phyloP scores from a whole-genome alignment of 2,329 filamentous ascomycete genomes.

The Fusarium beomiforme region DNA sequence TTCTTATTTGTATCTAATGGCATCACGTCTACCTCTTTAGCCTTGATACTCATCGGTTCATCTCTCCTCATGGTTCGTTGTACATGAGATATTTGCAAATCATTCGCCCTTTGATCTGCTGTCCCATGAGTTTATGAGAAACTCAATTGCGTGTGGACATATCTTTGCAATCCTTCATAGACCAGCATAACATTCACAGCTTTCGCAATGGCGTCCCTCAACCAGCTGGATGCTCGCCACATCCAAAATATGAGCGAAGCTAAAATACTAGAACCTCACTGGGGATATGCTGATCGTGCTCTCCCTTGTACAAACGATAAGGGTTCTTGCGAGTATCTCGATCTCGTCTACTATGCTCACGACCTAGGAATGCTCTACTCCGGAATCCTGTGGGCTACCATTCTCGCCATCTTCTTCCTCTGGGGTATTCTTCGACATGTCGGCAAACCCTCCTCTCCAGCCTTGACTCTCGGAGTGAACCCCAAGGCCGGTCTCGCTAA shows the following conservation, averaged over 20 bases:
- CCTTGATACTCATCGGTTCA: background rate
- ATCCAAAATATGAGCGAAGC: slow-evolving; percentile 56
- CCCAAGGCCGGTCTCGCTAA: slow-evolving; percentile 36
- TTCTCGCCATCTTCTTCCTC: slow-evolving; percentile 55
- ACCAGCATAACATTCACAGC: background rate
- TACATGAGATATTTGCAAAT: slow-evolving; percentile 7
- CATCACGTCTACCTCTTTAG: slow-evolving; percentile 19
- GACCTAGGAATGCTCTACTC: slow-evolving; percentile 61
- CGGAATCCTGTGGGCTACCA: slow-evolving; percentile 60
- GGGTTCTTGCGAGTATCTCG: slow-evolving; percentile 61
- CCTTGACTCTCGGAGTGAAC: slow-evolving; percentile 35
- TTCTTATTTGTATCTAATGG: slow-evolving; percentile 42
- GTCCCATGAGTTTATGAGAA: background rate
- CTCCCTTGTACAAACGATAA: slow-evolving; percentile 58
- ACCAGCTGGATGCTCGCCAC: slow-evolving; percentile 45
- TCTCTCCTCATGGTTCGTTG: slow-evolving; percentile 10
- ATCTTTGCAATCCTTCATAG: background rate
- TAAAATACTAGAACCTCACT: slow-evolving; percentile 52
- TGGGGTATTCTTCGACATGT: slow-evolving; percentile 50
- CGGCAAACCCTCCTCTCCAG: slow-evolving; percentile 40
- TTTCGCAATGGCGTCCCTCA: slow-evolving; percentile 31
- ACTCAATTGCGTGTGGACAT: background rate
- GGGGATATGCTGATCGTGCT: slow-evolving; percentile 58
- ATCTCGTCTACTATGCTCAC: slow-evolving; percentile 60
- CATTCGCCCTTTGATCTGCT: background rate